Conservation (phyloP, 768 basidiomycete species). For the Suillus subalutaceus region DNA sequence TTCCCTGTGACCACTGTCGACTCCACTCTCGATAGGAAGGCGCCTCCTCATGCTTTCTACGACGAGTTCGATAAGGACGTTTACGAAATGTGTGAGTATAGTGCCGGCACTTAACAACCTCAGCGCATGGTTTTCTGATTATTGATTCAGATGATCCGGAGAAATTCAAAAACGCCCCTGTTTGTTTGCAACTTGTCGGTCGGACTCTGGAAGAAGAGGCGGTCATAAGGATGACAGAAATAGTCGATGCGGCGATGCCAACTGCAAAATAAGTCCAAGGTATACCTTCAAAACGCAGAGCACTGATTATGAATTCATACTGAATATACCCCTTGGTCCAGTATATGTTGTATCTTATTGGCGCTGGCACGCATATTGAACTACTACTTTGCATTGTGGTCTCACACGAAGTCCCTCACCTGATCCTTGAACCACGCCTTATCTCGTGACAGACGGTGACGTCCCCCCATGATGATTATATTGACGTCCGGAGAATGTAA, state of each 20-base stretch:
- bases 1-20: conserved; percentile 71
- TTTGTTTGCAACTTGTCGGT: conserved; percentile 68
- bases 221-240: conserved; percentile 66
- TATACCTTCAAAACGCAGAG: not conserved
- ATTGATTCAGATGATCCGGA: conserved; percentile 54
- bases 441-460: not conserved
- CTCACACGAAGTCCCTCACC: not conserved
- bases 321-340: conserved; percentile 4
- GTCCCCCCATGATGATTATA: not conserved
- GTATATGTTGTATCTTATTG: not conserved
- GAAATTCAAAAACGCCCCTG: conserved; percentile 57
- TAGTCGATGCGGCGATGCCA: conserved; percentile 59
- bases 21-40: conserved; percentile 50
- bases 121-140: conserved; percentile 1
- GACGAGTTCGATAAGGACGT: conserved; percentile 49
- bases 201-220: conserved; percentile 78
- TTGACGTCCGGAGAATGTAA: not conserved
- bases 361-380: too few relatives aligned
- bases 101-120: not conserved
- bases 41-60: conserved; percentile 49
- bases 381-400: too few relatives aligned
- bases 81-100: conserved; percentile 55
- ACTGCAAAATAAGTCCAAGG: conserved; percentile 4
- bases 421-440: not conserved
- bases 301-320: not conserved